Conservation (phyloP, 208 protist species). For the Porcisia deanei region DNA sequence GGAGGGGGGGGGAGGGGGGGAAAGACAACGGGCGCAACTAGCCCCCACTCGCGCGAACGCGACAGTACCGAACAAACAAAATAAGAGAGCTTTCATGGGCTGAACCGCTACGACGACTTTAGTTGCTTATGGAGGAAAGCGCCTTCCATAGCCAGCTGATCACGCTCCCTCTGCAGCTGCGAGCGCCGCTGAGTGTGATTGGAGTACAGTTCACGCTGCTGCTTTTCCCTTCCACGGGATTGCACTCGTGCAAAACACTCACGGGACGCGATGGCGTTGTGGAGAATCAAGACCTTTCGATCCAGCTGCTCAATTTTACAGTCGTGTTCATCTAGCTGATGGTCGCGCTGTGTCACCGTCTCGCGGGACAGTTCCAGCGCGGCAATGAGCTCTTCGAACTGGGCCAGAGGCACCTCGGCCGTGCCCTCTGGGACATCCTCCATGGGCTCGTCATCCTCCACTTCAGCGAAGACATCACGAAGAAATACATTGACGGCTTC, state of each 20-base stretch:
- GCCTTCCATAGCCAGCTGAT: conserved; percentile 57
- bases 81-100: neutral
- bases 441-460: conserved; percentile 62
- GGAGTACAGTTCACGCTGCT: conserved; percentile 65
- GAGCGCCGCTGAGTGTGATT: conserved; percentile 13
- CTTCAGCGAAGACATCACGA: conserved; percentile 72
- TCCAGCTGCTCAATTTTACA: conserved; percentile 77
- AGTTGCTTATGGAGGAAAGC: conserved; percentile 28
- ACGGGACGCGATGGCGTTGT: conserved; percentile 69
- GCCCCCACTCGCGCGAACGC: neutral
- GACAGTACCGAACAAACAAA: neutral
- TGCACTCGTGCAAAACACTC: conserved; percentile 57
- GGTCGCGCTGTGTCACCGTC: conserved; percentile 65
- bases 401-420: conserved; percentile 59
- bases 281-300: conserved; percentile 66
- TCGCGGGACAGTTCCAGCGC: conserved; percentile 64
- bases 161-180: conserved; percentile 61
- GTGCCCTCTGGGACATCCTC: conserved; percentile 56
- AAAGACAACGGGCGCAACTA: neutral
- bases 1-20: neutral
- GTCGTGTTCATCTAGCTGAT: conserved; percentile 72
- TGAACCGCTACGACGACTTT: conserved; percentile 10
- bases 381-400: conserved; percentile 70
- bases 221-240: conserved; percentile 31
- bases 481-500: conserved; percentile 78